Evolutionary conservation across 1,139 yeast genomes (phyloP).

Genomic region (Meyerozyma guilliermondii): DNA sequence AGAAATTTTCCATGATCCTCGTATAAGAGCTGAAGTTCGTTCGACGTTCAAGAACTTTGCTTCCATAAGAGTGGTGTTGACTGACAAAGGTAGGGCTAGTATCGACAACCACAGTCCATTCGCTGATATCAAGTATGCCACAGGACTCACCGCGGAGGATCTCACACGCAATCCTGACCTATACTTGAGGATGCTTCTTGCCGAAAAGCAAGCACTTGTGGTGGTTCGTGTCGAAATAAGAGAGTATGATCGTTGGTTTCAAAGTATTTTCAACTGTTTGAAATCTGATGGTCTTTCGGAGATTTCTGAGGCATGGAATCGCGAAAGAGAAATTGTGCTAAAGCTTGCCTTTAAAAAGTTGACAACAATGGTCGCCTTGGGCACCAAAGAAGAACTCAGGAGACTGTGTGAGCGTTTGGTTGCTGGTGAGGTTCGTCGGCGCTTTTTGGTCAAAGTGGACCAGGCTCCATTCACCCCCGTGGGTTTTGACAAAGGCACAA

Average conservation of each 20-base stretch:
- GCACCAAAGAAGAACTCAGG: conserved; percentile 79
- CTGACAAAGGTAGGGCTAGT: conserved; percentile 81
- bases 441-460: conserved; percentile 67
- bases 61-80: conserved; percentile 65
- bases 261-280: conserved; percentile 50
- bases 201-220: conserved; percentile 64
- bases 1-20: conserved; percentile 78
- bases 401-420: conserved; percentile 72
- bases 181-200: conserved; percentile 84
- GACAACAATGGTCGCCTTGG: conserved; percentile 62
- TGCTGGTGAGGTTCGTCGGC: conserved; percentile 63
- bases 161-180: conserved; percentile 73
- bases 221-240: conserved; percentile 43
- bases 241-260: conserved; percentile 41
- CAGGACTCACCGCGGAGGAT: conserved; percentile 71
- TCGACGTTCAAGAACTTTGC: conserved; percentile 64
- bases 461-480: conserved; percentile 92
- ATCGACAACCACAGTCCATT: conserved; percentile 80
- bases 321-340: conserved; percentile 63
- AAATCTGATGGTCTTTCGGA: conserved; percentile 84
- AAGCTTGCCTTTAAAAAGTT: conserved; percentile 64
- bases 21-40: conserved; percentile 72
- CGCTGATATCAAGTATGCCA: conserved; percentile 88
- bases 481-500: conserved; percentile 71
- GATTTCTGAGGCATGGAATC: conserved; percentile 77